A percentile compares a stretch with the other conserved stretches of the same genome.
These are phyloP conservation scores for Auriscalpium microsporum DNA, from an alignment of 768 basidiomycete genomes.

Conservation along the genomic window DNA sequence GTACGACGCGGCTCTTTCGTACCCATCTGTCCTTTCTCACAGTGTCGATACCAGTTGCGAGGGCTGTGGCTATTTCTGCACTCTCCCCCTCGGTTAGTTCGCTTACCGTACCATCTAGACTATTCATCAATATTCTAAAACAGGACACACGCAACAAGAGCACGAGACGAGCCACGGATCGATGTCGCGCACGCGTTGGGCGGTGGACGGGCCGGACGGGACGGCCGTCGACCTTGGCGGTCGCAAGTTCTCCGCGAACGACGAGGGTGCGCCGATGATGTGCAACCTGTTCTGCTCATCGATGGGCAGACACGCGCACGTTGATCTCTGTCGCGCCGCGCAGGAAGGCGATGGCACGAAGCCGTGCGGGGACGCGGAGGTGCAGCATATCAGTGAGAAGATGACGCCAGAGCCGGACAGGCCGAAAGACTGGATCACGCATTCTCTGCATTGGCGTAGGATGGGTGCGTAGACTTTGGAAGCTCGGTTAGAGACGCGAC, in stretches of 20 bases:
- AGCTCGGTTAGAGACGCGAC: background rate
- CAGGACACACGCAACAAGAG: conserved; percentile 51
- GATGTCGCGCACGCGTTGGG: conserved; percentile 52
- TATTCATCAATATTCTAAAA: too few relatives aligned
- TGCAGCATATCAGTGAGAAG: conserved; percentile 36
- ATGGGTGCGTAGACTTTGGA: conserved; percentile 31
- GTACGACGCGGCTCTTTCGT: conserved; percentile 20
- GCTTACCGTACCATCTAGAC: background rate
- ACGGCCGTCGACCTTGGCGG: conserved; percentile 45
- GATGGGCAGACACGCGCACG: conserved; percentile 49
- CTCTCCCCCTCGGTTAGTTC: conserved; percentile 39
- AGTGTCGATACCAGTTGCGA: conserved; percentile 31
- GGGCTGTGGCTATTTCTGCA: conserved; percentile 52
- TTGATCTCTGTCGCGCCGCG: conserved; percentile 44
- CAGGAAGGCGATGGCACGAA: conserved; percentile 15
- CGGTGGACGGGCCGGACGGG: conserved; percentile 44
- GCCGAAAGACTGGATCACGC: conserved; percentile 47
- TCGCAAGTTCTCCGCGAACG: conserved; percentile 42
- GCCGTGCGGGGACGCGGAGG: conserved; percentile 34
- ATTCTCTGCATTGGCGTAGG: conserved; percentile 49
- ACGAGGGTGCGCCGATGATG: conserved; percentile 57
- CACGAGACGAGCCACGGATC: conserved; percentile 60
- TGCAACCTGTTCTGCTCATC: conserved; percentile 48
- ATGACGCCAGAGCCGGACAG: conserved; percentile 39
- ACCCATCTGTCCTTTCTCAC: background rate